Percentiles rank a stretch among this genome's conserved stretches.
phyloP scores from a whole-genome alignment of 148 eudicot species.

The Bassia scoparia region DNA sequence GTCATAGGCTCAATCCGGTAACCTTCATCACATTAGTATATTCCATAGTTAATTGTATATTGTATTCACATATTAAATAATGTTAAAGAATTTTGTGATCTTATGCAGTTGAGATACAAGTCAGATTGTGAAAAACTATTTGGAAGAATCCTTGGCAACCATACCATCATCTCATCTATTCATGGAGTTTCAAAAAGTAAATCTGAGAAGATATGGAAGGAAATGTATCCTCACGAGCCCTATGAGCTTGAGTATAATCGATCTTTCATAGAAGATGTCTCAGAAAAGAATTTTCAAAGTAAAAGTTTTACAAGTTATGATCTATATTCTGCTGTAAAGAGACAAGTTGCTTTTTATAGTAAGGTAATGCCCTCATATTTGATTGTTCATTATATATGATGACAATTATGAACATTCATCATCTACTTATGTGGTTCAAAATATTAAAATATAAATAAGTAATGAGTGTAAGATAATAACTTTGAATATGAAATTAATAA shows the following conservation, averaged over 20 bases:
- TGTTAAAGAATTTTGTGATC: not conserved
- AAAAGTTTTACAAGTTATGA: slow-evolving; percentile 64
- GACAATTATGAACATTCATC: no score
- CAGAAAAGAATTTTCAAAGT: slow-evolving; percentile 18
- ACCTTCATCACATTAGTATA: slow-evolving; percentile 4
- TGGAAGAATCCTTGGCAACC: slow-evolving; percentile 67
- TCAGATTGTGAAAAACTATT: slow-evolving; percentile 54
- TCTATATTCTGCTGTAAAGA: slow-evolving; percentile 63
- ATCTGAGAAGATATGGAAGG: slow-evolving; percentile 61
- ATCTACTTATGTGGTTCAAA: no score
- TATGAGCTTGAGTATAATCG: slow-evolving; percentile 46
- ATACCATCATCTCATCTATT: slow-evolving; percentile 51
- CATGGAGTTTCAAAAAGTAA: slow-evolving; percentile 40
- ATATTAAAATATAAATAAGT: no score
- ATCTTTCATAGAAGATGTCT: slow-evolving; percentile 22
- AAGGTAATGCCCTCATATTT: slow-evolving; percentile 51
- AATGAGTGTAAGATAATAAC: no score
- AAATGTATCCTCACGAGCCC: slow-evolving; percentile 57
- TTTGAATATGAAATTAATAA: no score
- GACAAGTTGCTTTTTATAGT: slow-evolving; percentile 66
- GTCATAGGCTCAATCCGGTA: slow-evolving; percentile 92
- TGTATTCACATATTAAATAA: no score
- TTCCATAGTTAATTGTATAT: no score
- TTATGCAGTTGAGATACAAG: slow-evolving; percentile 52
- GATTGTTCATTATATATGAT: no score